Evolutionary conservation across 805 yeast genomes (phyloP).

Genomic region (Zygoascus bituminiphila): DNA sequence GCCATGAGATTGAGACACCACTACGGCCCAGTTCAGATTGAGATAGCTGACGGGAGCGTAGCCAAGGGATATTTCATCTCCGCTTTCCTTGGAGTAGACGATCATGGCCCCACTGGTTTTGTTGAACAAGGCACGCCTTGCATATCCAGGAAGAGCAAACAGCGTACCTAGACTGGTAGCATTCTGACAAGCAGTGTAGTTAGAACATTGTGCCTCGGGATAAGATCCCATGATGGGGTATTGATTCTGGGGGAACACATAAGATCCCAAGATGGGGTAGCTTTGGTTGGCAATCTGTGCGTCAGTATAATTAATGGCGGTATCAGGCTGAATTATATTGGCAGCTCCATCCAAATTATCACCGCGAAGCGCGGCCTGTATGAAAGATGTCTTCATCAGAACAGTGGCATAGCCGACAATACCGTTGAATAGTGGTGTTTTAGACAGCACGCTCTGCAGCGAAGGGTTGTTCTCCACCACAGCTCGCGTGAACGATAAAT

Average conservation of each 20-base stretch:
- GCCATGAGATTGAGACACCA: slow-evolving; percentile 53
- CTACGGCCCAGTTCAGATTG: slow-evolving; percentile 56
- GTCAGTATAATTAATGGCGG: background rate
- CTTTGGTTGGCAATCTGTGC: background rate
- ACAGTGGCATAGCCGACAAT: slow-evolving; percentile 57
- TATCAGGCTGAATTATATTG: background rate
- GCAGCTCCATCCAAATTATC: background rate
- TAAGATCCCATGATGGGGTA: too few species aligned
- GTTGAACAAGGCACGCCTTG: slow-evolving; percentile 7
- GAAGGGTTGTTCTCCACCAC: slow-evolving; percentile 15
- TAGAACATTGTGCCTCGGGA: too few species aligned
- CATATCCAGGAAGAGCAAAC: slow-evolving; percentile 15
- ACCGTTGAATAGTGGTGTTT: background rate
- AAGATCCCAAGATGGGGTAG: background rate
- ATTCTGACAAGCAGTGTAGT: background rate
- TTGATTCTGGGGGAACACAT: background rate
- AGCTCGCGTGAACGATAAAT: slow-evolving; percentile 15
- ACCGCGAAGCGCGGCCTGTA: background rate
- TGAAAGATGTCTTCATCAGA: slow-evolving; percentile 36
- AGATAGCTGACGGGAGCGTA: slow-evolving; percentile 39
- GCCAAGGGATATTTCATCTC: slow-evolving; percentile 39
- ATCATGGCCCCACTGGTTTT: slow-evolving; percentile 37
- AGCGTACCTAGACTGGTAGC: slow-evolving; percentile 4
- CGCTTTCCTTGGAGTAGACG: slow-evolving; percentile 22
- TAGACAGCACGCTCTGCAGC: background rate